Conservation (phyloP, 1,284 basidiomycete species). For the Austroboletus niveus region DNA sequence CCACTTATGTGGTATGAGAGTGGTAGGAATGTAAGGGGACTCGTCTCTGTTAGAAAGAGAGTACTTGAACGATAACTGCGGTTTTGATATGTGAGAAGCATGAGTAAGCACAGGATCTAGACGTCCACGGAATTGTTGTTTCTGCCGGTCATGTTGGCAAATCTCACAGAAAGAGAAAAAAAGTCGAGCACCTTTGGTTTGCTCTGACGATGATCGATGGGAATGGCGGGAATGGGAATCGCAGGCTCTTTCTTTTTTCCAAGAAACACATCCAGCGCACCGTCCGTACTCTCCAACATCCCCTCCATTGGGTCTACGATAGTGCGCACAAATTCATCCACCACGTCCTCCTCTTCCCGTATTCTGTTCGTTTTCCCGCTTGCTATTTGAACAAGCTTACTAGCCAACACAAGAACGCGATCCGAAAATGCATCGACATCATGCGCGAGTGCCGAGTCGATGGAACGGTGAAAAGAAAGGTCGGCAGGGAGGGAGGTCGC, state of each 20-base stretch:
- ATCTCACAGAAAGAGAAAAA: neutral
- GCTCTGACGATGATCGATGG: slow-evolving; percentile 10
- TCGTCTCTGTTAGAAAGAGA: slow-evolving; percentile 56
- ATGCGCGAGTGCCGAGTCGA: slow-evolving; percentile 69
- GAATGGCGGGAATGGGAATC: slow-evolving; percentile 50
- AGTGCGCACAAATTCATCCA: slow-evolving; percentile 76
- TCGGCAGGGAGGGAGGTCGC: slow-evolving; percentile 60
- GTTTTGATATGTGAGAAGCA: slow-evolving; percentile 71
- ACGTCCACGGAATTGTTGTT: slow-evolving; percentile 37
- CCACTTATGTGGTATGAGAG: slow-evolving; percentile 63
- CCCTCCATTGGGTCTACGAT: slow-evolving; percentile 85
- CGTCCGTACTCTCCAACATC: slow-evolving; percentile 83
- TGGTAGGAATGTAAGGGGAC: slow-evolving; percentile 56
- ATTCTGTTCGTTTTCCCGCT: slow-evolving; percentile 44
- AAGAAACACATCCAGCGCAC: slow-evolving; percentile 74
- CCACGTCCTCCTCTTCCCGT: slow-evolving; percentile 72
- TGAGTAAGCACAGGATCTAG: slow-evolving; percentile 65
- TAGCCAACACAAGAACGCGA: slow-evolving; percentile 61
- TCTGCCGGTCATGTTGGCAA: slow-evolving; percentile 24
- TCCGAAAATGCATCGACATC: slow-evolving; percentile 64
- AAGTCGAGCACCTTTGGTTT: slow-evolving; percentile 20
- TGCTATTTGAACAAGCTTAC: slow-evolving; percentile 59
- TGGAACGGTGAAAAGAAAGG: slow-evolving; percentile 80
- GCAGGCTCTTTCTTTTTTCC: slow-evolving; percentile 69
- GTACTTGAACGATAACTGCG: slow-evolving; percentile 70